Evolutionary conservation across 2,329 filamentous ascomycete species (phyloP).

Genomic region (Sclerotinia borealis): DNA sequence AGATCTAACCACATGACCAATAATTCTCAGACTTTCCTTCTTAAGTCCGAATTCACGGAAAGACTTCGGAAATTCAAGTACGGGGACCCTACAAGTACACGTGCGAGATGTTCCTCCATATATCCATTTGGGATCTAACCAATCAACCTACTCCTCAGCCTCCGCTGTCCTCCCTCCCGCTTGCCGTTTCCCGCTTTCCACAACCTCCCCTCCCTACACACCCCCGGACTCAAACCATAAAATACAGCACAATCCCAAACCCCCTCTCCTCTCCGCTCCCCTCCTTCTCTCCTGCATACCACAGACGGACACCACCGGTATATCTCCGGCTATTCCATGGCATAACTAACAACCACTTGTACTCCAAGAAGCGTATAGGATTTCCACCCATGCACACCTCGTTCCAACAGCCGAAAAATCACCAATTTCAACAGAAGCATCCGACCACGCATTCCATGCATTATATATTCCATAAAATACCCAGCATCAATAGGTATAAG

Average conservation of each 20-base stretch:
- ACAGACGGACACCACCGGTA: background rate
- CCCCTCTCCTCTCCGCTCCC: background rate
- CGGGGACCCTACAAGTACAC: background rate
- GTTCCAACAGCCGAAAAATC: background rate
- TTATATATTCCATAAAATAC: no score
- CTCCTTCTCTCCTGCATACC: no score
- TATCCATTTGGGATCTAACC: background rate
- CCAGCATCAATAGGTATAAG: background rate
- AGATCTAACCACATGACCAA: background rate
- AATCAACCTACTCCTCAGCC: background rate
- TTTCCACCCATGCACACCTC: background rate
- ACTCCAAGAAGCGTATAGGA: no score
- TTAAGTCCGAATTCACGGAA: background rate
- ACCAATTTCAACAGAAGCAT: background rate
- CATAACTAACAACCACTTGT: no score
- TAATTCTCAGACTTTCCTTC: background rate
- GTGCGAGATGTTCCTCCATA: background rate
- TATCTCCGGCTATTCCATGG: background rate
- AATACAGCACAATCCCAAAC: background rate
- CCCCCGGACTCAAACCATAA: background rate
- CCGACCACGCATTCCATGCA: background rate
- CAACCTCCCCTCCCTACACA: background rate
- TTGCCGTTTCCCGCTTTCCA: background rate
- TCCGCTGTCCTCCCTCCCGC: background rate
- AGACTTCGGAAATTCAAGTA: background rate